Evolutionary conservation across 2,329 filamentous ascomycete species (phyloP).

Genomic region (Pseudofabraea citricarpa): DNA sequence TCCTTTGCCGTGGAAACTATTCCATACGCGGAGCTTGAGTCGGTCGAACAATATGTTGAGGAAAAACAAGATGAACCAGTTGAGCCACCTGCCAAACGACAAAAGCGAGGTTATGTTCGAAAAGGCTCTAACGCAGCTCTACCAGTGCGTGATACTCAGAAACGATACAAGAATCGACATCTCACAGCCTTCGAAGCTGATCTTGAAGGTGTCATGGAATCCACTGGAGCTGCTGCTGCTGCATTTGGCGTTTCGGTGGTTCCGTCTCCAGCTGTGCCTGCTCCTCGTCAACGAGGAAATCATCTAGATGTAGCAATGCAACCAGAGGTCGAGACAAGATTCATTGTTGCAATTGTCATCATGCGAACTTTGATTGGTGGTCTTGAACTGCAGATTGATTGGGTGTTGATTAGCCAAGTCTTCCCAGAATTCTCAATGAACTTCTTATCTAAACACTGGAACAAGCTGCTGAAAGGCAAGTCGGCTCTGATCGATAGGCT

Average conservation of each 20-base stretch:
- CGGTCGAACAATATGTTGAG: conserved; percentile 7
- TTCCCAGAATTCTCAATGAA: conserved; percentile 50
- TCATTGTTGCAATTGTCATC: conserved; percentile 54
- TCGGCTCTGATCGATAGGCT: conserved; percentile 50
- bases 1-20: conserved; percentile 37
- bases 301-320: conserved; percentile 26
- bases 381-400: conserved; percentile 53
- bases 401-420: conserved; percentile 51
- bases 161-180: conserved; percentile 14
- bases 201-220: conserved; percentile 18
- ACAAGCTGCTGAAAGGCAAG: conserved; percentile 43
- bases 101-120: neutral
- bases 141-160: neutral
- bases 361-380: conserved; percentile 56
- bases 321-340: conserved; percentile 38
- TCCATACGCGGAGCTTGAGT: conserved; percentile 35
- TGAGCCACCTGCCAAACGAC: neutral
- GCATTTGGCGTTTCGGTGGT: conserved; percentile 16
- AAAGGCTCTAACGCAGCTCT: no score
- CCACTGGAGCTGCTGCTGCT: conserved; percentile 10
- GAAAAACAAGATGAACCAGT: neutral
- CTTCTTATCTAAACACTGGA: conserved; percentile 52
- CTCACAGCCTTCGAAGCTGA: conserved; percentile 17
- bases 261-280: neutral
- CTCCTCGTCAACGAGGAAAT: conserved; percentile 10